phyloP scores from a whole-genome alignment of 441 rosid genomes.

The Sinapis alba region DNA sequence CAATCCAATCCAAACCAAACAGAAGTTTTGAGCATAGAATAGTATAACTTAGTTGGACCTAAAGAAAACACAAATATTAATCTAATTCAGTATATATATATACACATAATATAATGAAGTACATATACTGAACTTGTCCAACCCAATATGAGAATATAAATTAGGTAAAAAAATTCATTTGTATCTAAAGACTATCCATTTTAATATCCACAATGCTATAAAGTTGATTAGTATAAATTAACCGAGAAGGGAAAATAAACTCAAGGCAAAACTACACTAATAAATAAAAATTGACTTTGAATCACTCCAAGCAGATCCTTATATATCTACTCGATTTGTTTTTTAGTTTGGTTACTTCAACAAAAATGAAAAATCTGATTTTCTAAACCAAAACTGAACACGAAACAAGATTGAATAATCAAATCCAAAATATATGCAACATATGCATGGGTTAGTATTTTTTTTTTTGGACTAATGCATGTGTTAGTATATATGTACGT shows the following conservation, averaged over 20 bases:
- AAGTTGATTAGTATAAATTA: neutral
- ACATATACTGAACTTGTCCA: neutral
- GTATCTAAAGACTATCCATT: neutral
- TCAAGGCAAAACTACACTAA: neutral
- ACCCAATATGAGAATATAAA: neutral
- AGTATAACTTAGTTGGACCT: neutral
- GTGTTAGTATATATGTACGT: neutral
- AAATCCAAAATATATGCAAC: neutral
- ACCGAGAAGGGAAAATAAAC: neutral
- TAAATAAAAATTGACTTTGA: neutral
- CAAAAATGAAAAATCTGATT: neutral
- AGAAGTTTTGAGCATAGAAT: neutral
- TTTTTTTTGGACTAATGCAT: no score
- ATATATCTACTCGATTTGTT: neutral
- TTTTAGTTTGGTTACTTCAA: conserved; percentile 9
- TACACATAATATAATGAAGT: neutral
- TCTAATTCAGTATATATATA: neutral
- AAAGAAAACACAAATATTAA: neutral
- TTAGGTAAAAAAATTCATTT: neutral
- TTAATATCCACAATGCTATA: neutral
- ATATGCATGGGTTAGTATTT: neutral
- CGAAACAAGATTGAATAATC: neutral
- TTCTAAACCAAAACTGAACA: neutral
- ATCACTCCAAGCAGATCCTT: neutral
- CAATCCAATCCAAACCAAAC: neutral